phyloP scores from a whole-genome alignment of 768 basidiomycete species.

The Hericium coralloides region DNA sequence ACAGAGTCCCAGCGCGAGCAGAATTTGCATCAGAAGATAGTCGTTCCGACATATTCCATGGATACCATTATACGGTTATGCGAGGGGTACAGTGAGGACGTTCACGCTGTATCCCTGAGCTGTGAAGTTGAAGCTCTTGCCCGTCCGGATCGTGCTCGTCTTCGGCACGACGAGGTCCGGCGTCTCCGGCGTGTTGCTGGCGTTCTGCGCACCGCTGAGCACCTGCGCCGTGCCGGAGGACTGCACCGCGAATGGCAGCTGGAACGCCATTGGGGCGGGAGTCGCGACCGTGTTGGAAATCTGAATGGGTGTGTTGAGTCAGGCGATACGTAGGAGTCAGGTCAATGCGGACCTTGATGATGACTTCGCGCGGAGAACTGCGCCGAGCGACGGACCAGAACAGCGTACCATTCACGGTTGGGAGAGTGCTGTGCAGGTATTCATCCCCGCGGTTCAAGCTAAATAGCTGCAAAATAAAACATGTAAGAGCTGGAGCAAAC shows the following conservation, averaged over 20 bases:
- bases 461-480: slow-evolving; percentile 38
- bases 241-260: slow-evolving; percentile 45
- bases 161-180: slow-evolving; percentile 41
- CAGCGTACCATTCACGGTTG: slow-evolving; percentile 35
- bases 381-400: slow-evolving; percentile 51
- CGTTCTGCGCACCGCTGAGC: slow-evolving; percentile 38
- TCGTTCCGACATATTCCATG: too few relatives aligned
- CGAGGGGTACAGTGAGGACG: slow-evolving; percentile 21
- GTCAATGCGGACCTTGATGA: slow-evolving; percentile 43
- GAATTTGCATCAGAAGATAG: too few relatives aligned
- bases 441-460: slow-evolving; percentile 51
- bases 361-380: slow-evolving; percentile 30
- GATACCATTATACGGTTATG: neutral
- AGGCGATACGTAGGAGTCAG: neutral
- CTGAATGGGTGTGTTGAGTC: slow-evolving; percentile 22
- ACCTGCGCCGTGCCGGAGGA: slow-evolving; percentile 36
- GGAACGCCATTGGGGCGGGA: slow-evolving; percentile 37
- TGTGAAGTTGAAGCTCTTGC: slow-evolving; percentile 43
- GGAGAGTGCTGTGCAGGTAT: slow-evolving; percentile 56
- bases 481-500: too few relatives aligned
- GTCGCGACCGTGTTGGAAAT: slow-evolving; percentile 41
- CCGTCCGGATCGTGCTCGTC: slow-evolving; percentile 36
- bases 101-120: slow-evolving; percentile 40
- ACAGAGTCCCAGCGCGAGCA: too few relatives aligned
- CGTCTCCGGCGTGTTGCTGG: slow-evolving; percentile 46